Conservation (phyloP, 2,329 filamentous ascomycete genomes). For the Penicillium hordei region DNA sequence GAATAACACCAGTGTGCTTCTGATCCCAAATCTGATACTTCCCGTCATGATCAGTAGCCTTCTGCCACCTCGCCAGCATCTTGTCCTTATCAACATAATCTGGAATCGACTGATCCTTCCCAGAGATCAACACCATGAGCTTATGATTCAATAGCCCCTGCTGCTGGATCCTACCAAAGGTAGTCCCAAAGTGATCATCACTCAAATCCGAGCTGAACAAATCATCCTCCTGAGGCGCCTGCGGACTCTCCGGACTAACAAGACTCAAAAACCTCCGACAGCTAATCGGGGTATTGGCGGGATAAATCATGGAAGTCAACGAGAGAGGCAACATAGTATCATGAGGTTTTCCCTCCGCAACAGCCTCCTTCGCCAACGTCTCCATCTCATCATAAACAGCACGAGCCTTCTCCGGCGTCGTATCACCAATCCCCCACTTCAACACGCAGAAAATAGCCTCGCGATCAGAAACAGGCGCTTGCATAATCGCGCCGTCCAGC, state of each 20-base stretch:
- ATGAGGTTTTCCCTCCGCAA: conserved; percentile 17
- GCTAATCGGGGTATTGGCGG: conserved; percentile 48
- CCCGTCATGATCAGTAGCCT: conserved; percentile 36
- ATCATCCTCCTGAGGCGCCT: conserved; percentile 71
- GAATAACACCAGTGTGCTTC: conserved; percentile 49
- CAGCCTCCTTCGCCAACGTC: conserved; percentile 31
- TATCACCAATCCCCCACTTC: conserved; percentile 28
- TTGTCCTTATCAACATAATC: conserved; percentile 49
- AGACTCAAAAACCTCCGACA: conserved; percentile 61
- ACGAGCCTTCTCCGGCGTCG: conserved; percentile 23
- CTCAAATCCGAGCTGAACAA: conserved; percentile 76
- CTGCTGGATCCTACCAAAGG: conserved; percentile 59
- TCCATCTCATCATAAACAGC: conserved; percentile 36
- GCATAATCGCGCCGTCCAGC: conserved; percentile 74
- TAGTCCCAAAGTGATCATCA: conserved; percentile 55
- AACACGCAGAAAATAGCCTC: conserved; percentile 56
- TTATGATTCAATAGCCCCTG: conserved; percentile 41
- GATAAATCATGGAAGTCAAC: conserved; percentile 36
- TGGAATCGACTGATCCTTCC: conserved; percentile 48
- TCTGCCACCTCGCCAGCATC: conserved; percentile 44
- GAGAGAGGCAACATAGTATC: conserved; percentile 37
- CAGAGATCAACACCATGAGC: conserved; percentile 50
- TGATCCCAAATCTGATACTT: conserved; percentile 48
- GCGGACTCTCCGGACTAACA: conserved; percentile 52
- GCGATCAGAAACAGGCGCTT: conserved; percentile 76